phyloP scores from a whole-genome alignment of 108 stramenopile species.

The Epithemia pelagica region DNA sequence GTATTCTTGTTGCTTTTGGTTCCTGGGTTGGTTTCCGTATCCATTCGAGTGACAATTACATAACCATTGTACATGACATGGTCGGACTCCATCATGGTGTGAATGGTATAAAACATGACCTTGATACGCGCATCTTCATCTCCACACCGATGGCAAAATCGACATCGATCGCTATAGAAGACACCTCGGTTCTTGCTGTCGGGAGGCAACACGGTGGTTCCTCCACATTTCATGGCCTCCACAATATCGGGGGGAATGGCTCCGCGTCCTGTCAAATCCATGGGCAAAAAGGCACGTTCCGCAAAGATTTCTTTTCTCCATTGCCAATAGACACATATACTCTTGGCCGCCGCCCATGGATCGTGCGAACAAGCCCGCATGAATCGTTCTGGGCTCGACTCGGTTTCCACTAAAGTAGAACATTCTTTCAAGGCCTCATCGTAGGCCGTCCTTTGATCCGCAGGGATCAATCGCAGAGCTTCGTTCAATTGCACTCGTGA shows the following conservation, averaged over 20 bases:
- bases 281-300: conserved; percentile 10
- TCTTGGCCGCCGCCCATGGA: conserved; percentile 14
- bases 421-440: conserved; percentile 8
- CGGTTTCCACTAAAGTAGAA: conserved; percentile 16
- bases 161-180: not conserved
- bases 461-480: not conserved
- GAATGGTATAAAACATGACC: not conserved
- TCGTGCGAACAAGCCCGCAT: conserved; percentile 6
- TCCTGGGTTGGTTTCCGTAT: not conserved
- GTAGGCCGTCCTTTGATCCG: conserved; percentile 13
- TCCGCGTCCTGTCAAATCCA: conserved; percentile 10
- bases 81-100: not conserved
- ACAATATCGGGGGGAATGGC: conserved; percentile 1
- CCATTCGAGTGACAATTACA: not conserved
- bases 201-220: not conserved
- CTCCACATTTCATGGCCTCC: not conserved
- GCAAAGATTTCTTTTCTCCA: conserved; percentile 14
- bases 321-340: conserved; percentile 16
- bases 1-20: not conserved
- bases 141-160: not conserved
- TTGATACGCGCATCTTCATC: not conserved
- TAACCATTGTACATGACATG: not conserved
- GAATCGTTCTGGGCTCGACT: conserved; percentile 10
- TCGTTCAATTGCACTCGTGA: not conserved
- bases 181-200: not conserved